Percentiles rank a stretch among this genome's conserved stretches.
Conservation (phyloP, 176 grass and related monocot genomes). For the Stipa capillata region DNA sequence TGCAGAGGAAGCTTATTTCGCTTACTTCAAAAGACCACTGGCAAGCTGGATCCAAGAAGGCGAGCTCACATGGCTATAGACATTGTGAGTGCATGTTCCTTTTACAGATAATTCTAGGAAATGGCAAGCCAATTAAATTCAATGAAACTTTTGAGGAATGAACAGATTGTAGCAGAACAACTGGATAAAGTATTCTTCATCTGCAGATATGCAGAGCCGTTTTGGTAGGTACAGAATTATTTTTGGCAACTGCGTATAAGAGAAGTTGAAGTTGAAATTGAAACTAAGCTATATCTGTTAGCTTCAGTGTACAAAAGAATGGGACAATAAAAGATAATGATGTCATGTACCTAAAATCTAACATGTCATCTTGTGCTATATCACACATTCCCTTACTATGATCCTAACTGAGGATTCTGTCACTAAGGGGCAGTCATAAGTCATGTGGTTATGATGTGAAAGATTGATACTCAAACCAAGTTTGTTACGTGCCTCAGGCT, state of each 20-base stretch:
- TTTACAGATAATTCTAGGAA: not conserved
- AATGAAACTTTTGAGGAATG: not conserved
- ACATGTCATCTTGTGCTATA: not conserved
- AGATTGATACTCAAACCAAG: not conserved
- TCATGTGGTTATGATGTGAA: slow-evolving; percentile 1
- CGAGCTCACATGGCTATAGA: slow-evolving; percentile 79
- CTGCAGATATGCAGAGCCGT: not conserved
- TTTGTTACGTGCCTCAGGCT: no score
- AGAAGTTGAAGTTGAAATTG: not conserved
- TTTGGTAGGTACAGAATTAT: not conserved
- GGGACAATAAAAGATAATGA: not conserved
- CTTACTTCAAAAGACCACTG: slow-evolving; percentile 71
- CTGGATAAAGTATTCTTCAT: not conserved
- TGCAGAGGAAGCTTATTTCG: slow-evolving; percentile 80
- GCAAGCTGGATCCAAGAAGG: slow-evolving; percentile 67
- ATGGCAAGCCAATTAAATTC: not conserved
- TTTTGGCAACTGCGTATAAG: not conserved
- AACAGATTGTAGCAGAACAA: not conserved
- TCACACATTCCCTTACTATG: not conserved
- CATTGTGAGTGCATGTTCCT: slow-evolving; percentile 55
- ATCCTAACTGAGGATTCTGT: not conserved
- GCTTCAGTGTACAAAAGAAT: not conserved
- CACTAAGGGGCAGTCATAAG: not conserved
- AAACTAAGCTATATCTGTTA: not conserved
- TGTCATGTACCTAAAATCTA: not conserved